Base-by-base conservation (phyloP, 1,284 basidiomycete genomes). In the Polyporus tsugae region DNA sequence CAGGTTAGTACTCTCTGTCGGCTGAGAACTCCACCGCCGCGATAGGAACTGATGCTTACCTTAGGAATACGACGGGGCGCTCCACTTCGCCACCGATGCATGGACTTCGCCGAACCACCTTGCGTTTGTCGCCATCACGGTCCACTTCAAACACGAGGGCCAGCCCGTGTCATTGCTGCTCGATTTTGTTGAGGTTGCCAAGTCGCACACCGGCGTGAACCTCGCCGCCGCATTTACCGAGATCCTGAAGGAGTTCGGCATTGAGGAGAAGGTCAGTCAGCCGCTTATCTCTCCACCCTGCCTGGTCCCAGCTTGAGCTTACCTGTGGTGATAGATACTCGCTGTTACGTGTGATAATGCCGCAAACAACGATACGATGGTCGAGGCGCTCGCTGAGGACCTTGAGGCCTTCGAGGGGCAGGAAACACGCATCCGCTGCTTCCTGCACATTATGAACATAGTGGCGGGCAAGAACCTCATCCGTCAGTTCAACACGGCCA, bases 221-320 rank as follows among this genome's bases (percentile, higher is more conserved):
- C 64, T 82, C 9, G 79, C 78, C 0, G 63, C 9, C 0, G 76
- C 66, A 7, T 78, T 82, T 57, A 67, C 68, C 5, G 44, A 69
- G 9, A 70, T 79, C 17, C 73, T 82, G 7, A 44, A 77, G 2
- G 75, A 79, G 0, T 82, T 77, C 67, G 73, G 74, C 1, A 77
- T 82, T 22, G 58, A 53, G n/a, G 55, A 78, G 13, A 82, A 81
- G 77, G 80, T 80, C 6, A 44, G 42, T n/a, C n/a, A n/a, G n/a
- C n/a, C n/a, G n/a, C n/a, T n/a, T n/a, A n/a, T n/a, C n/a, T n/a
- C n/a, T n/a, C n/a, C n/a, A n/a, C n/a, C n/a, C n/a, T n/a, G n/a
- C n/a, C n/a, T n/a, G n/a, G n/a, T n/a, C n/a, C n/a, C n/a, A n/a
- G n/a, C n/a, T n/a, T n/a, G n/a, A n/a, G n/a, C n/a, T n/a, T n/a